Percentiles rank a stretch among this genome's conserved stretches.
phyloP scores from a whole-genome alignment of 805 yeast species.

The Torulaspora quercuum region DNA sequence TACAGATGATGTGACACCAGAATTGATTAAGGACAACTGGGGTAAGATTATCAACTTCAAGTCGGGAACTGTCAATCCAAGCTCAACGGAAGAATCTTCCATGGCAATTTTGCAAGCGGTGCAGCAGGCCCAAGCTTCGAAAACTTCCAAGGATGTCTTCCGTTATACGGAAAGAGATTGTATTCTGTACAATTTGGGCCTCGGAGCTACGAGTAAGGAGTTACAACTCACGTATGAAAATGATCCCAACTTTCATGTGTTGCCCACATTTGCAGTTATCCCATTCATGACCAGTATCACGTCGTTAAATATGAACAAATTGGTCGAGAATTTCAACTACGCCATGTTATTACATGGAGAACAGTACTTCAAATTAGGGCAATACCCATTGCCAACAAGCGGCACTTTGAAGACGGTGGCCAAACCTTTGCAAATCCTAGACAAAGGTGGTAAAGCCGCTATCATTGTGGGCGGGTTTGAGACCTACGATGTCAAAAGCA shows the following conservation, averaged over 20 bases:
- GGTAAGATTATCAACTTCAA: slow-evolving; percentile 62
- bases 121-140: slow-evolving; percentile 37
- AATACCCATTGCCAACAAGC: slow-evolving; percentile 74
- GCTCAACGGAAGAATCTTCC: slow-evolving; percentile 68
- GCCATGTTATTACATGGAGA: slow-evolving; percentile 92
- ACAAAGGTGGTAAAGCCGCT: slow-evolving; percentile 82
- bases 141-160: slow-evolving; percentile 45
- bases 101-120: slow-evolving; percentile 71
- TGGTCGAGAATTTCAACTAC: slow-evolving; percentile 82
- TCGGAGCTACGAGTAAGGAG: slow-evolving; percentile 80
- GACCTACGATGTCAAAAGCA: slow-evolving; percentile 62
- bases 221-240: slow-evolving; percentile 78
- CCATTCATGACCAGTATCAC: slow-evolving; percentile 69
- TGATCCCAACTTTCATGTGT: slow-evolving; percentile 69
- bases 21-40: slow-evolving; percentile 68
- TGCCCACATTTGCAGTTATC: slow-evolving; percentile 88
- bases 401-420: slow-evolving; percentile 60
- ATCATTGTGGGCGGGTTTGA: slow-evolving; percentile 69
- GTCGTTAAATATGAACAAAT: slow-evolving; percentile 52
- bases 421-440: slow-evolving; percentile 67
- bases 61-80: slow-evolving; percentile 47
- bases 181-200: slow-evolving; percentile 81
- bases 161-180: slow-evolving; percentile 63
- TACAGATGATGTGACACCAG: slow-evolving; percentile 49
- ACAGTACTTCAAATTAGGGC: slow-evolving; percentile 75